These are phyloP conservation scores for Lentinula sp. DNA, from an alignment of 768 basidiomycete species.

Conservation along the genomic window DNA sequence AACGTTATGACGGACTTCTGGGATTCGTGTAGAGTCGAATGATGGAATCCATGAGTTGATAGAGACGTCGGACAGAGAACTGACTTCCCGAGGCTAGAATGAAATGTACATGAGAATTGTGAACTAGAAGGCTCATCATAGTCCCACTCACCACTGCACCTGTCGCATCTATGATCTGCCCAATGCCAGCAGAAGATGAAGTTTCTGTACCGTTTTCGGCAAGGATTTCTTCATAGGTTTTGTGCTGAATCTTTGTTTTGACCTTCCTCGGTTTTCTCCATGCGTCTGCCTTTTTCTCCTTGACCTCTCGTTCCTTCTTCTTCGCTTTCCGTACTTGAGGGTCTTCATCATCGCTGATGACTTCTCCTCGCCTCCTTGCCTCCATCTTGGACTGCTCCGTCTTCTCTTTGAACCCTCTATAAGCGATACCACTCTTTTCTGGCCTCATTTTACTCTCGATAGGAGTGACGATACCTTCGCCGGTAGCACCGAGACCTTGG, in stretches of 20 bases:
- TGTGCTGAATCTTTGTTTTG: conserved; percentile 85
- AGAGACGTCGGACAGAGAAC: conserved; percentile 75
- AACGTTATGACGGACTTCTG: conserved; percentile 96
- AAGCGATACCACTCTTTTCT: conserved; percentile 83
- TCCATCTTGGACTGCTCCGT: conserved; percentile 81
- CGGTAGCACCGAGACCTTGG: conserved; percentile 65
- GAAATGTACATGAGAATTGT: conserved; percentile 1
- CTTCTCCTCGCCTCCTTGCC: conserved; percentile 68
- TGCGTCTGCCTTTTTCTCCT: conserved; percentile 61
- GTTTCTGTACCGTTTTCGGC: conserved; percentile 73
- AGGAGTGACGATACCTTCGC: conserved; percentile 83
- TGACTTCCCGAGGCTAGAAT: conserved; percentile 76
- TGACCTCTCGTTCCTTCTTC: conserved; percentile 48
- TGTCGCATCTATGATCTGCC: conserved; percentile 91
- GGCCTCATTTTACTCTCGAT: conserved; percentile 82
- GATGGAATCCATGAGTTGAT: conserved; percentile 81
- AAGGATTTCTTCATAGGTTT: conserved; percentile 94
- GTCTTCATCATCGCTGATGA: conserved; percentile 67
- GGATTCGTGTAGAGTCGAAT: conserved; percentile 81
- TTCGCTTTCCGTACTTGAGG: conserved; percentile 38
- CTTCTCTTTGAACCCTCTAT: conserved; percentile 82
- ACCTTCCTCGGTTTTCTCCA: conserved; percentile 87
- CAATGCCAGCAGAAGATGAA: conserved; percentile 48
- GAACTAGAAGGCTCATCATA: background rate
- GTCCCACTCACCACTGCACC: conserved; percentile 72